These are phyloP conservation scores for Plasmodium fragile DNA, from an alignment of 169 alveolate species.

Conservation along the genomic window DNA sequence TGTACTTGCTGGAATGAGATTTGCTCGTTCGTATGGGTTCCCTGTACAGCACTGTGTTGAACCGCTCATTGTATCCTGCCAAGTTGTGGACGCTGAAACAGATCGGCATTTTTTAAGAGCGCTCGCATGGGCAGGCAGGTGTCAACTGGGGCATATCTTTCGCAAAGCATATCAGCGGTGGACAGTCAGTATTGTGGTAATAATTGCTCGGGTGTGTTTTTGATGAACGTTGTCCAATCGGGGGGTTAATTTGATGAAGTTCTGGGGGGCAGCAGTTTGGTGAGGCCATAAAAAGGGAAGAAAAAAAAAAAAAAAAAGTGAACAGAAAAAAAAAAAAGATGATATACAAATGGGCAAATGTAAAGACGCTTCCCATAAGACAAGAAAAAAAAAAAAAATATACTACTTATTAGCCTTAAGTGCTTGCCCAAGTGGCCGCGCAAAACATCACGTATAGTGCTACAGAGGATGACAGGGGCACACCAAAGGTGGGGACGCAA, in stretches of 20 bases:
- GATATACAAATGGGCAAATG: not conserved
- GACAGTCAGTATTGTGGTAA: not conserved
- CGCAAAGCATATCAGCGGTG: not conserved
- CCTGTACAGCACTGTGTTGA: constrained; percentile 50
- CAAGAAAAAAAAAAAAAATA: not conserved
- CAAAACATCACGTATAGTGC: not conserved
- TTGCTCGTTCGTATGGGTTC: constrained; percentile 36
- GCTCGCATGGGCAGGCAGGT: not conserved
- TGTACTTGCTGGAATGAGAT: constrained; percentile 16
- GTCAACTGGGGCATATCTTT: not conserved
- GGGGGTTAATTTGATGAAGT: too few relatives aligned
- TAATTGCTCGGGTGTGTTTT: too few relatives aligned
- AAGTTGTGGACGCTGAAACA: constrained; percentile 41
- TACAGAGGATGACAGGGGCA: not conserved
- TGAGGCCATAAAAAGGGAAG: not conserved
- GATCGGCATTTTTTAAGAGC: constrained; percentile 39
- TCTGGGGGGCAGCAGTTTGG: not conserved
- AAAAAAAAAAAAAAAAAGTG: not conserved
- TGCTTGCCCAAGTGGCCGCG: not conserved
- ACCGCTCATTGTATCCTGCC: constrained; percentile 30
- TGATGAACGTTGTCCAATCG: not conserved
- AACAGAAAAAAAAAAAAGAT: not conserved
- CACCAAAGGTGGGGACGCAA: not conserved
- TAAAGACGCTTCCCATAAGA: not conserved
- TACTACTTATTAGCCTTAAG: not conserved